These are phyloP conservation scores for Cornus kousa DNA, from an alignment of 148 eudicot genomes.

Conservation along the genomic window DNA sequence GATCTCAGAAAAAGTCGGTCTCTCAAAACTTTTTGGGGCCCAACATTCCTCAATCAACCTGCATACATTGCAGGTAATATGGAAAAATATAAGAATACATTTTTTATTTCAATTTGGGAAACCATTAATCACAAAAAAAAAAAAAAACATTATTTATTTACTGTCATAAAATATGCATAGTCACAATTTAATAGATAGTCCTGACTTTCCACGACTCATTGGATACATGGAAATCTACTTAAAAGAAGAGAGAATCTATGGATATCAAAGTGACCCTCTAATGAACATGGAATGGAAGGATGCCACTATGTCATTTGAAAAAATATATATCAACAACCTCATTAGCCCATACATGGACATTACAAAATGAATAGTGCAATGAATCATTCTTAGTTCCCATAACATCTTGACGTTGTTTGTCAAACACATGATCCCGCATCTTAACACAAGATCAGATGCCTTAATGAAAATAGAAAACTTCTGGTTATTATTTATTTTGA, in stretches of 20 bases:
- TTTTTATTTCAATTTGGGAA: background rate
- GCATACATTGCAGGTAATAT: constrained; percentile 1
- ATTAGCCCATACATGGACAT: background rate
- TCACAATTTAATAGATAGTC: constrained; percentile 11
- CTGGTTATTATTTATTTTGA: too few relatives aligned
- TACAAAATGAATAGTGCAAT: too few relatives aligned
- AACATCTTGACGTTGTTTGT: too few relatives aligned
- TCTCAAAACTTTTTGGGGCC: constrained; percentile 38
- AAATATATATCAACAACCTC: background rate
- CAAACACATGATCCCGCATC: background rate
- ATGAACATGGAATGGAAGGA: background rate
- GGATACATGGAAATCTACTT: background rate
- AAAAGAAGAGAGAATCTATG: background rate
- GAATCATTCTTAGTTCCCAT: too few relatives aligned
- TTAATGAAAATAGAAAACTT: too few relatives aligned
- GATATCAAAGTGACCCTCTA: background rate
- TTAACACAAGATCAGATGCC: background rate
- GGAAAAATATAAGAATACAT: background rate
- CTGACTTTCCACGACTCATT: background rate
- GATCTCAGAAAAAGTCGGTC: constrained; percentile 79
- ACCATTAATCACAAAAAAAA: background rate
- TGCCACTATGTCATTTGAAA: background rate
- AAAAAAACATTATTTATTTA: background rate
- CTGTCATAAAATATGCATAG: too few relatives aligned
- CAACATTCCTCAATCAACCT: constrained; percentile 93